Evolutionary conservation across 2,329 filamentous ascomycete genomes (phyloP).

Genomic region (Gnomoniopsis smithogilvyi): DNA sequence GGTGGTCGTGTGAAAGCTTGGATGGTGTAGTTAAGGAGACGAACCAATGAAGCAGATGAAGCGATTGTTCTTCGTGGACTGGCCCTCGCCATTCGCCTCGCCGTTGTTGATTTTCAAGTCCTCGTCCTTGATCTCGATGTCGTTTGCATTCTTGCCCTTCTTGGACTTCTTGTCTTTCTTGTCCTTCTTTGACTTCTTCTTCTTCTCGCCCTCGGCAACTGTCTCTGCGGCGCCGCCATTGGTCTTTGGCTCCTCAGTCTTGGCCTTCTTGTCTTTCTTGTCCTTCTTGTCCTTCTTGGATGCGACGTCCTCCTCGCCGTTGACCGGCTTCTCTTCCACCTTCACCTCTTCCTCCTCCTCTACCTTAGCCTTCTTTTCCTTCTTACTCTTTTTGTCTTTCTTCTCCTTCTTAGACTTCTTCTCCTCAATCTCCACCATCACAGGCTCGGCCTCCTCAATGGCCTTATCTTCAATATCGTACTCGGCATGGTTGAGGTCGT

Average conservation of each 20-base stretch:
- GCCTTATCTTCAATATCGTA: conserved; percentile 13
- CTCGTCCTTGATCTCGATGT: conserved; percentile 13
- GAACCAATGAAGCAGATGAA: conserved; percentile 77
- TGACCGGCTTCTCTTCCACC: neutral
- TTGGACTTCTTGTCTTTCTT: conserved; percentile 30
- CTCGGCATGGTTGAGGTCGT: conserved; percentile 6
- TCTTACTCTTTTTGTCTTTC: conserved; percentile 7
- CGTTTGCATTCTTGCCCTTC: conserved; percentile 32
- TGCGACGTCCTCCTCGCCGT: neutral
- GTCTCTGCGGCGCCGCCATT: conserved; percentile 31
- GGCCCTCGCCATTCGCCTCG: conserved; percentile 3
- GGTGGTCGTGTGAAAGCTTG: neutral
- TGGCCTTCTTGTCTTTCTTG: conserved; percentile 12
- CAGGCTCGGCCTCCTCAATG: neutral
- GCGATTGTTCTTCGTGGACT: conserved; percentile 19
- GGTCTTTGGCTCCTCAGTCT: neutral
- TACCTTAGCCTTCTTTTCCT: conserved; percentile 9
- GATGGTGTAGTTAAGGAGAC: conserved; percentile 19
- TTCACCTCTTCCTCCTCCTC: neutral
- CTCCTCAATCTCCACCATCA: neutral
- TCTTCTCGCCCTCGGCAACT: conserved; percentile 25
- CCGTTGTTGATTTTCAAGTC: conserved; percentile 19
- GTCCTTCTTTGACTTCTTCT: conserved; percentile 20
- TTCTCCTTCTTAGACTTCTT: neutral
- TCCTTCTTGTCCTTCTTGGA: conserved; percentile 12